These are phyloP conservation scores for Cordyceps fumosorosea DNA, from an alignment of 2,329 filamentous ascomycete genomes.

Conservation along the genomic window DNA sequence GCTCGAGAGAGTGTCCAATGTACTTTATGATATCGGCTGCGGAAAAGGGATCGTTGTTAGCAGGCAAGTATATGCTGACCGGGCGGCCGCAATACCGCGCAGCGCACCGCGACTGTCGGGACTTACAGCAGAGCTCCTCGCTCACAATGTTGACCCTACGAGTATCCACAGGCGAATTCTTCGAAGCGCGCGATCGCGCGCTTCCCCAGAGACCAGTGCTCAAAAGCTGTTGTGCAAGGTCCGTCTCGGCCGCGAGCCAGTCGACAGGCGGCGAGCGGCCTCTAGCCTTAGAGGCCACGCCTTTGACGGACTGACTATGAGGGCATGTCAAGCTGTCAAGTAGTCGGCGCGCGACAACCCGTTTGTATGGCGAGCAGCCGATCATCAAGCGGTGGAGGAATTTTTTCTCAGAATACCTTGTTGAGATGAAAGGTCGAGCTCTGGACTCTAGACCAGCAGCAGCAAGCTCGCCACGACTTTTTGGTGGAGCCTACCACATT, in stretches of 20 bases:
- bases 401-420: background rate
- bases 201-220: constrained; percentile 23
- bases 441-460: background rate
- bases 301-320: background rate
- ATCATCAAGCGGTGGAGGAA: constrained; percentile 1
- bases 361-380: background rate
- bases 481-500: background rate
- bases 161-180: constrained; percentile 20
- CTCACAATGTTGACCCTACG: constrained; percentile 47
- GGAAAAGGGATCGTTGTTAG: background rate
- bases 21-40: constrained; percentile 64
- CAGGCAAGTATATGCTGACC: background rate
- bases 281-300: background rate
- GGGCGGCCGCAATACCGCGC: no score
- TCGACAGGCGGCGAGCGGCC: background rate
- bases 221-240: constrained; percentile 21
- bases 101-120: background rate
- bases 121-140: constrained; percentile 42
- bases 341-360: background rate
- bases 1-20: constrained; percentile 60
- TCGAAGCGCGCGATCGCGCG: background rate
- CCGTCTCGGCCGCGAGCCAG: constrained; percentile 1
- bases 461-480: background rate
- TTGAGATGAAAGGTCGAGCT: background rate
- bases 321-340: background rate